Conservation (phyloP, 768 basidiomycete genomes). For the Suillus variegatus region DNA sequence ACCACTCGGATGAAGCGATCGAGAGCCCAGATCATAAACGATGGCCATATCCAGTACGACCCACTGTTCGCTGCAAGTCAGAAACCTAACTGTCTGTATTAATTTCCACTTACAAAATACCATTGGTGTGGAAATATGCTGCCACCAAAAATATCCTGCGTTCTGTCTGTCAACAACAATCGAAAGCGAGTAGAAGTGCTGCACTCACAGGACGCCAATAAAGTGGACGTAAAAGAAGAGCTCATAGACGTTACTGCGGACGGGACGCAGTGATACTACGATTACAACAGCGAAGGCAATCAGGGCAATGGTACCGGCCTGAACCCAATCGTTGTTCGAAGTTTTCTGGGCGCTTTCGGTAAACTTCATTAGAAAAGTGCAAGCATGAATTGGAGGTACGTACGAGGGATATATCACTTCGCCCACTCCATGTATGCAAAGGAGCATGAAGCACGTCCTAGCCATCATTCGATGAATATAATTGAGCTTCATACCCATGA, state of each 20-base stretch:
- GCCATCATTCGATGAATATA: conserved; percentile 51
- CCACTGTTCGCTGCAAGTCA: conserved; percentile 12
- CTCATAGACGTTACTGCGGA: conserved; percentile 51
- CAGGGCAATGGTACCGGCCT: conserved; percentile 37
- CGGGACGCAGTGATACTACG: conserved; percentile 47
- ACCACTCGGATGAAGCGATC: conserved; percentile 51
- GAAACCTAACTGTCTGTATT: background rate
- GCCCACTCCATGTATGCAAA: conserved; percentile 47
- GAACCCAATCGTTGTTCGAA: conserved; percentile 21
- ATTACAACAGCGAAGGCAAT: conserved; percentile 42
- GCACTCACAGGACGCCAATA: conserved; percentile 40
- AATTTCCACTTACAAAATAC: conserved; percentile 13
- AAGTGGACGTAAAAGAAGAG: conserved; percentile 53
- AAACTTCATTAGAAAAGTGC: background rate
- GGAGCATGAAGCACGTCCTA: conserved; percentile 45
- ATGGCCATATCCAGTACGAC: conserved; percentile 33
- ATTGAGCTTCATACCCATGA: conserved; percentile 32
- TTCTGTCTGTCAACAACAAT: conserved; percentile 6
- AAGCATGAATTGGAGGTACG: background rate
- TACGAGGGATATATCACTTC: conserved; percentile 14
- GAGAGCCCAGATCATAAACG: conserved; percentile 35
- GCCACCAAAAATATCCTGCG: conserved; percentile 35
- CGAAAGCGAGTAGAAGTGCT: rapidly evolving
- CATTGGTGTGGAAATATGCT: conserved; percentile 42
- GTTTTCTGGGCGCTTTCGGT: background rate